A percentile compares a stretch with the other conserved stretches of the same genome.
These are phyloP conservation scores for Vicia villosa DNA, from an alignment of 306 rosid species.

Conservation along the genomic window DNA sequence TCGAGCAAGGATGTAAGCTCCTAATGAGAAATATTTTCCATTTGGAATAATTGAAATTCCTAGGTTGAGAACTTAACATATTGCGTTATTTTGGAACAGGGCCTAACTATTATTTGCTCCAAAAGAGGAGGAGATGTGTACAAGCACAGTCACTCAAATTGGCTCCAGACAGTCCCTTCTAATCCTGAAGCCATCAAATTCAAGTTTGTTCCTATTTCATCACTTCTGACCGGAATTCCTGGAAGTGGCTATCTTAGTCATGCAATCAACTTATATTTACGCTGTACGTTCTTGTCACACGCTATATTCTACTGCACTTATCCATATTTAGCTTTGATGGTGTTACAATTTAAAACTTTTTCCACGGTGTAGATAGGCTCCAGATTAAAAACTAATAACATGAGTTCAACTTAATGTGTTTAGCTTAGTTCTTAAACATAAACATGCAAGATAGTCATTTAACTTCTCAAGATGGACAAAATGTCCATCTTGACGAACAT, in stretches of 20 bases:
- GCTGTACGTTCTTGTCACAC: conserved; percentile 62
- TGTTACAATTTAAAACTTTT: conserved; percentile 15
- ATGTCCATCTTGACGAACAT: conserved; percentile 3
- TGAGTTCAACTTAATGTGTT: background rate
- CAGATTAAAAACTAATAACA: background rate
- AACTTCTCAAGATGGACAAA: background rate
- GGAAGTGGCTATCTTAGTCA: conserved; percentile 98
- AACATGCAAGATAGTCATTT: conserved; percentile 1
- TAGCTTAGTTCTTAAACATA: conserved; percentile 16
- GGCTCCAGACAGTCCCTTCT: conserved; percentile 94
- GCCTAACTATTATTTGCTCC: conserved; percentile 77
- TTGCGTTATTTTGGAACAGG: conserved; percentile 58
- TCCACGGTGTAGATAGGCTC: background rate
- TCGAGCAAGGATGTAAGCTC: conserved; percentile 96
- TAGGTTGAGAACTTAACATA: conserved; percentile 32
- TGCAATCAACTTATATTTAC: conserved; percentile 93
- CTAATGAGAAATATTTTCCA: conserved; percentile 23
- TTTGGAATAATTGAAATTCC: conserved; percentile 27
- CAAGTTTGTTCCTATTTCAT: conserved; percentile 93
- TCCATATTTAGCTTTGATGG: conserved; percentile 32
- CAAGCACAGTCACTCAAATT: conserved; percentile 73
- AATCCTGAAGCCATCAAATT: conserved; percentile 91
- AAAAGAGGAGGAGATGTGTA: conserved; percentile 91
- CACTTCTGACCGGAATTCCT: conserved; percentile 90
- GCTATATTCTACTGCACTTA: background rate